Base-by-base conservation (phyloP, 2,329 filamentous ascomycete species). In the Neophaeococcomyces aloes region DNA sequence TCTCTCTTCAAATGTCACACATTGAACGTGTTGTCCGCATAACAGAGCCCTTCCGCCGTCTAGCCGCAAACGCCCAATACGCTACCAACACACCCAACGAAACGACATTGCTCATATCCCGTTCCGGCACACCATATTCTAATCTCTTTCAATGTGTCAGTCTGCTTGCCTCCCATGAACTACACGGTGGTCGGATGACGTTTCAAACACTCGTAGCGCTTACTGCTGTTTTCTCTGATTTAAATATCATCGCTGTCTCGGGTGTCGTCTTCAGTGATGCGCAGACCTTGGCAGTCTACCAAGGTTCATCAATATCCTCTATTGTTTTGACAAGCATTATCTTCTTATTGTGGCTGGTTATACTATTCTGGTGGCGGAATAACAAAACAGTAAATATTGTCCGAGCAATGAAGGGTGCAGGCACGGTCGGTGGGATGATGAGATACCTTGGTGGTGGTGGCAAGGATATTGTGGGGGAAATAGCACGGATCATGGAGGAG, bases 1-100 rank as follows among this genome's bases (percentile, higher is more conserved):
- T 46, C 11, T 38, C 40, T 14, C 18, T 35, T 4, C 39, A 35
- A 4, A 44, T 45, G 31, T 47, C 47, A 29, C 39, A 44, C 17
- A 32, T 51, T 5, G 49, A 51, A 32, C 49, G 49, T 14, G 30
- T 42, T 30, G 38, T 49, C 11, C 47, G 49, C 11, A 44, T 51
- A 15, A 29, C 48, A 11, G 48, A 48, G 25, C 47, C 49, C 2
- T 49, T 48, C 34, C 49, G 49, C 14, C 47, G 42, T n/a, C 35
- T 48, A 7, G 25, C 31, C 8, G 19, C 38, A 10, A 41, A 41
- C 23, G 29, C 29, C 6, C 38, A 17, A 6, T 27, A 36, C 33
- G 7, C 14, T 15, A 17, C 43, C 13, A 11, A 14, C 15, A 41
- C 43, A n/a, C 40, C 31, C 11, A 17, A 30, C 5, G 40, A 43